Conservation (phyloP, 176 grass and related monocot species). For the Pontederia paniculata region DNA sequence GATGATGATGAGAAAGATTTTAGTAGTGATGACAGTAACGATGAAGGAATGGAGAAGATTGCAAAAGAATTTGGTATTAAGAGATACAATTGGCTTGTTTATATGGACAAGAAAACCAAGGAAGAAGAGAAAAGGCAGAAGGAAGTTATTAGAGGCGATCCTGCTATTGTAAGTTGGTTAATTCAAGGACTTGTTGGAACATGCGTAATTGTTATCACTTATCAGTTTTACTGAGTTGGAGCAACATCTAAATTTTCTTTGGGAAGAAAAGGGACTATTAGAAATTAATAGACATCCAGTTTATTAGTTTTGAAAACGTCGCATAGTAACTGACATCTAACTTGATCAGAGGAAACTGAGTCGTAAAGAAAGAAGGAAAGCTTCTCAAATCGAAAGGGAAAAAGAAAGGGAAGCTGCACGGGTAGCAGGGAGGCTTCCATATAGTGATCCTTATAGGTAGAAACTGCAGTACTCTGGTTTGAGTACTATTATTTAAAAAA, state of each 20-base stretch:
- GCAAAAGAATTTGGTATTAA: constrained; percentile 94
- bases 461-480: not conserved
- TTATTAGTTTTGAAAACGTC: too few relatives aligned
- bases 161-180: constrained; percentile 62
- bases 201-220: constrained; percentile 8
- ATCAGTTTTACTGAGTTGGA: constrained; percentile 4
- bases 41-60: constrained; percentile 89
- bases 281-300: too few relatives aligned
- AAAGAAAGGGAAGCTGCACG: constrained; percentile 59
- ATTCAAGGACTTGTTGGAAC: not conserved
- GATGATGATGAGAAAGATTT: constrained; percentile 71
- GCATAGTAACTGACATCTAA: not conserved
- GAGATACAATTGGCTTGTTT: constrained; percentile 98
- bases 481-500: too few relatives aligned
- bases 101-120: constrained; percentile 91
- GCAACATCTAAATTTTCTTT: constrained; percentile 25
- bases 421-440: constrained; percentile 56
- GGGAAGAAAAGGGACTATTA: too few relatives aligned
- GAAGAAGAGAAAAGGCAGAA: constrained; percentile 92
- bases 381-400: constrained; percentile 90
- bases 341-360: constrained; percentile 74
- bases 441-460: constrained; percentile 90
- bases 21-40: constrained; percentile 93
- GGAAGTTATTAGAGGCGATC: constrained; percentile 92
- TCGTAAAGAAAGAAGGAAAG: constrained; percentile 93